Conservation (phyloP, 371 early-diverging fungal genomes). For the Rhizopus delemar region DNA sequence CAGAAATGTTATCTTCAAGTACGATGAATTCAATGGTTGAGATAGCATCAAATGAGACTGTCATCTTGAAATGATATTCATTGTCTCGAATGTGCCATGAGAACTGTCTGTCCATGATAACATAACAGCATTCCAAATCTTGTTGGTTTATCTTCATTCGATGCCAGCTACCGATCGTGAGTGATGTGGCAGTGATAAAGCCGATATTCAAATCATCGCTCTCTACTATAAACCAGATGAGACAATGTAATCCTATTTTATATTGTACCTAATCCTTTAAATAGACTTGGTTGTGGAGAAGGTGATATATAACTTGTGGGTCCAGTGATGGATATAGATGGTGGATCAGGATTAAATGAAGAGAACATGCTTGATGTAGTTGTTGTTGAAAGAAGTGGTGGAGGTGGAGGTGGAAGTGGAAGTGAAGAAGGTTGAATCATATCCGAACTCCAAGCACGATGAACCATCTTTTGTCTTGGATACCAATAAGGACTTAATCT, state of each 20-base stretch:
- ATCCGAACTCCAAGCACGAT: slow-evolving; percentile 52
- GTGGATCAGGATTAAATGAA: slow-evolving; percentile 1
- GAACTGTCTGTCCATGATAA: slow-evolving; percentile 55
- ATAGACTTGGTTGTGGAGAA: slow-evolving; percentile 20
- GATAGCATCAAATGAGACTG: slow-evolving; percentile 45
- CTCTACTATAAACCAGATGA: background rate
- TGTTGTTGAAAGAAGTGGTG: slow-evolving; percentile 1
- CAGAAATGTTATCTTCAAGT: slow-evolving; percentile 45
- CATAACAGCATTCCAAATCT: slow-evolving; percentile 66
- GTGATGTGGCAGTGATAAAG: slow-evolving; percentile 51
- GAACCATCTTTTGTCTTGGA: slow-evolving; percentile 20
- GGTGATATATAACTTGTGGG: slow-evolving; percentile 23
- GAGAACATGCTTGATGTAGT: background rate
- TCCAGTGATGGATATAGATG: slow-evolving; percentile 17
- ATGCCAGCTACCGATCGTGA: slow-evolving; percentile 79
- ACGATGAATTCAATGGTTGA: slow-evolving; percentile 31
- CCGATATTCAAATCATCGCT: slow-evolving; percentile 7
- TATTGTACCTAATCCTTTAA: slow-evolving; percentile 16
- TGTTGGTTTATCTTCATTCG: slow-evolving; percentile 62
- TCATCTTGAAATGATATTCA: slow-evolving; percentile 73
- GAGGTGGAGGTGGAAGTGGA: slow-evolving; percentile 25
- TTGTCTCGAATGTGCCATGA: slow-evolving; percentile 73
- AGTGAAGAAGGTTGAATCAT: slow-evolving; percentile 17
- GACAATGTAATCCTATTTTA: no score
- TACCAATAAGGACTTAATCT: slow-evolving; percentile 8